Evolutionary conservation across 1,284 basidiomycete genomes (phyloP).

Genomic region (Trametes versicolor): DNA sequence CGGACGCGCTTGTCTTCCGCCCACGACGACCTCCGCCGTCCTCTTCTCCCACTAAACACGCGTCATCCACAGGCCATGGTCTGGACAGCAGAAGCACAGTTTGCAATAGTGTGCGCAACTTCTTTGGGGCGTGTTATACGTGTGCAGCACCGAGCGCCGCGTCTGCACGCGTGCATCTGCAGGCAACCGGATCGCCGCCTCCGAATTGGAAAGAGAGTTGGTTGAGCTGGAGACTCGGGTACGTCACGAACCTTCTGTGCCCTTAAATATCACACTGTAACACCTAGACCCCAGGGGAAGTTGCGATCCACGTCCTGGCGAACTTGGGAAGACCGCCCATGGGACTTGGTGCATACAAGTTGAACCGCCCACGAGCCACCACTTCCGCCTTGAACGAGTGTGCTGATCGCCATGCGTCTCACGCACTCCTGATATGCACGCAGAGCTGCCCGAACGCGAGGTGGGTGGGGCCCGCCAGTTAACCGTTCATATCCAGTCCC

Average conservation of each 20-base stretch:
- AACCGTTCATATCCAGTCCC: slow-evolving; percentile 16
- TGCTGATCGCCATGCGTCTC: slow-evolving; percentile 7
- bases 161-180: slow-evolving; percentile 6
- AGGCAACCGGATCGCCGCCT: slow-evolving; percentile 6
- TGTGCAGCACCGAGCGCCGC: slow-evolving; percentile 1
- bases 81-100: not conserved
- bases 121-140: slow-evolving; percentile 6
- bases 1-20: not conserved
- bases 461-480: slow-evolving; percentile 9
- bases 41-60: not conserved
- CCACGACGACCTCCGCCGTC: slow-evolving; percentile 3
- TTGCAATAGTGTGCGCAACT: not conserved
- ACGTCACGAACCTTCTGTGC: not conserved
- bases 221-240: not conserved
- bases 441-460: slow-evolving; percentile 2
- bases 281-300: not conserved
- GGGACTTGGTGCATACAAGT: slow-evolving; percentile 1
- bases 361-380: not conserved
- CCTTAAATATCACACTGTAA: not conserved
- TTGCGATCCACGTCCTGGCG: not conserved
- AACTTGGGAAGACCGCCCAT: slow-evolving; percentile 4
- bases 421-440: slow-evolving; percentile 2
- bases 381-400: not conserved
- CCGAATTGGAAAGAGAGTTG: slow-evolving; percentile 4
- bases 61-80: not conserved